Percentiles rank a stretch among this genome's conserved stretches.
phyloP scores from a whole-genome alignment of 306 rosid genomes.

The Lagenaria siceraria region DNA sequence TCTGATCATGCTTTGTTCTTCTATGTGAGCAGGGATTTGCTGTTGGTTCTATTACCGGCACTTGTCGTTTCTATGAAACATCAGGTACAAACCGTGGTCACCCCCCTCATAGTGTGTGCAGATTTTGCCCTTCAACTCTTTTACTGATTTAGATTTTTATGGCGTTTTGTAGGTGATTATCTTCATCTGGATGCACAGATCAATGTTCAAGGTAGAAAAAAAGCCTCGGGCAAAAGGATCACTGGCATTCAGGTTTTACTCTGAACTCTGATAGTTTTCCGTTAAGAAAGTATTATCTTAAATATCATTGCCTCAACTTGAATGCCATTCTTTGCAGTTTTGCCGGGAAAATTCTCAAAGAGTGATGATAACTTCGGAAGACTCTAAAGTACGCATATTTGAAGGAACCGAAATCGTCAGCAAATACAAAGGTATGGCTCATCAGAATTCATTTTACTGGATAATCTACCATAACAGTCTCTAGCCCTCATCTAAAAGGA shows the following conservation, averaged over 20 bases:
- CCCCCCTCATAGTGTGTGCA: background rate
- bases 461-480: background rate
- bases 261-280: background rate
- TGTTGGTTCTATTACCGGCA: conserved; percentile 66
- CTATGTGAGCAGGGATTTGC: conserved; percentile 51
- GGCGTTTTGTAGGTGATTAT: conserved; percentile 36
- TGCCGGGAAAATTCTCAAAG: conserved; percentile 34
- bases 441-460: background rate
- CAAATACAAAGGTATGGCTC: conserved; percentile 51
- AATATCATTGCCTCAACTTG: background rate
- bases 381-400: conserved; percentile 61
- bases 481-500: background rate
- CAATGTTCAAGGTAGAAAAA: conserved; percentile 38
- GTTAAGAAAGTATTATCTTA: background rate
- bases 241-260: conserved; percentile 76
- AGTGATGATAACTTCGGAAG: conserved; percentile 74
- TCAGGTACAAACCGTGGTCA: conserved; percentile 40
- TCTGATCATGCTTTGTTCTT: conserved; percentile 12
- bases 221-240: conserved; percentile 51
- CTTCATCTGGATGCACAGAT: conserved; percentile 38
- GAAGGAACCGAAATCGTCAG: conserved; percentile 48
- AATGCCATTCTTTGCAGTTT: conserved; percentile 36
- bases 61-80: conserved; percentile 47
- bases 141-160: conserved; percentile 21
- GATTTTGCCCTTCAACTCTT: background rate